Evolutionary conservation across 2,329 filamentous ascomycete genomes (phyloP), one percentile per base, ranked within the genome.

Genomic region (Ascochyta viciae-villosae): DNA sequence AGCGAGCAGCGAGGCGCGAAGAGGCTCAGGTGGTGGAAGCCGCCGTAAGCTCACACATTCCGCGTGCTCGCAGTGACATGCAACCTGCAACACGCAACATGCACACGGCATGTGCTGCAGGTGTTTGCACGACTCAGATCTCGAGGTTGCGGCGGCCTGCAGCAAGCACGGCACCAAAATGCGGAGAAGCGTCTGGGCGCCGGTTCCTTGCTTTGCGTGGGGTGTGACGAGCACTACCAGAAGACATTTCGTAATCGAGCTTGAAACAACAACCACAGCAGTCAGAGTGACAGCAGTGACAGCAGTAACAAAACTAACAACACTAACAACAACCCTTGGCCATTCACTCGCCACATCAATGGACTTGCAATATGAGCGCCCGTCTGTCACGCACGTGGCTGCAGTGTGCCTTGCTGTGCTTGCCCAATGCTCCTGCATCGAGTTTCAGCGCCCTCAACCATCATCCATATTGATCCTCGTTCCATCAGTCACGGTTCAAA

Each of bases 191-290:
- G 34, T n/a, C 45, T 39, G 45, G 34, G 34, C 43, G 15, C 39
- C 5, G 23, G 33, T 51, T 23, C 50, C 41, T 52, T 44, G 50
- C 50, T 31, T 44, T 27, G 48, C 39, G 49, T 51, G 49, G 49
- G 49, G 49, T 45, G 41, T 23, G 22, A 50, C 38, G 6, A 50
- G 13, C 50, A n/a, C 50, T 31, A 48, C 43, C 22, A 43, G 43
- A 43, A 38, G 44, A 13, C 52, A 50, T 54, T 33, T 40, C 52
- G 52, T 54, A 45, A 54, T 54, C 24, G 34, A 40, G 52, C 52
- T 40, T 45, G 39, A 50, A 39, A 26, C 38, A 41, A 27, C 39
- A 41, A 16, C 39, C 13, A n/a, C 39, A 15, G 13, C 38, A 40
- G 4, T 16, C 10, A 40, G 22, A 8, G 15, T 9, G 9, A 1